Percentiles rank a stretch among this genome's conserved stretches.
Evolutionary conservation across 2,329 filamentous ascomycete species (phyloP).

Genomic region (Didymella pomorum): DNA sequence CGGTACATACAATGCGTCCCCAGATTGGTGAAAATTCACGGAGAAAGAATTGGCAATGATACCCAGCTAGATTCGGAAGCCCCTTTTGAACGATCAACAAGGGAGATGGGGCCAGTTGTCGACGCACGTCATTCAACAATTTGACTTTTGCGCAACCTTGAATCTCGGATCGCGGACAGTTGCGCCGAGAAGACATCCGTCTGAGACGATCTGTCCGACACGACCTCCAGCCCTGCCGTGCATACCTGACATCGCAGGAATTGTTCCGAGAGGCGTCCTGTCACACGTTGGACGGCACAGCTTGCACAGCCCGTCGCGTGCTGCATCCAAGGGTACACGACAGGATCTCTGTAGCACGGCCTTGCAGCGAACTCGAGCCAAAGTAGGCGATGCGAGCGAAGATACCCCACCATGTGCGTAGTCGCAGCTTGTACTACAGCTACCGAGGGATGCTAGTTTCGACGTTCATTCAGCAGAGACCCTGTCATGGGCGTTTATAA

Average conservation of each 20-base stretch:
- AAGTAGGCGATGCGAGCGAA: constrained; percentile 36
- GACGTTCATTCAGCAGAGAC: constrained; percentile 25
- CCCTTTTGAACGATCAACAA: background rate
- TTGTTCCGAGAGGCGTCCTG: constrained; percentile 36
- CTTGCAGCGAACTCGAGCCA: constrained; percentile 27
- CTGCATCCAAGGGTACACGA: constrained; percentile 27
- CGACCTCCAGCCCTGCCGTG: constrained; percentile 30
- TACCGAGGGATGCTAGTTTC: constrained; percentile 27
- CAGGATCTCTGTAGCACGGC: constrained; percentile 22
- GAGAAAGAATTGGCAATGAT: background rate
- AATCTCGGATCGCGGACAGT: constrained; percentile 13
- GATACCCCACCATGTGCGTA: constrained; percentile 17
- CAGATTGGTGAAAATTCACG: constrained; percentile 8
- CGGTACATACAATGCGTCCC: constrained; percentile 6
- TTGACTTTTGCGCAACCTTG: background rate
- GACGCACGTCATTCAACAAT: background rate
- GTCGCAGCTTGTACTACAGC: constrained; percentile 16
- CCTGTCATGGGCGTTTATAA: constrained; percentile 14
- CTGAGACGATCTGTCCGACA: constrained; percentile 32
- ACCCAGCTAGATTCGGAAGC: background rate
- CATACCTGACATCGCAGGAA: constrained; percentile 24
- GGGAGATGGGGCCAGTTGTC: background rate
- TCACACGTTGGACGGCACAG: constrained; percentile 36
- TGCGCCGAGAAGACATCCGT: constrained; percentile 17
- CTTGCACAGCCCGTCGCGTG: constrained; percentile 31